Evolutionary conservation across 768 basidiomycete genomes (phyloP).

Genomic region (Rhizopogon sp.): DNA sequence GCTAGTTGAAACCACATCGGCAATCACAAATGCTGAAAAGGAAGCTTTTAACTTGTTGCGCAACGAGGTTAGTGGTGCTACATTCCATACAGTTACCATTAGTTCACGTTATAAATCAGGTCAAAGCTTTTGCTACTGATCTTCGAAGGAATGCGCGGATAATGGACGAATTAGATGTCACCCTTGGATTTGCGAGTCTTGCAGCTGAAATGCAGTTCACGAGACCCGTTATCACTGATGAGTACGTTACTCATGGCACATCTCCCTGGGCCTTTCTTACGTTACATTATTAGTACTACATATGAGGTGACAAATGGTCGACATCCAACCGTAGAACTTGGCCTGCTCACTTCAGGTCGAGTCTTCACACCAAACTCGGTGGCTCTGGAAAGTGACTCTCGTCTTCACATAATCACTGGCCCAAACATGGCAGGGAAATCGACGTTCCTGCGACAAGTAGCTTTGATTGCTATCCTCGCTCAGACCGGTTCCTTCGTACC

Average conservation of each 20-base stretch:
- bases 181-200: slow-evolving; percentile 73
- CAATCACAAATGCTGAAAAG: slow-evolving; percentile 57
- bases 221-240: slow-evolving; percentile 60
- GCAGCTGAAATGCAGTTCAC: slow-evolving; percentile 77
- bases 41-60: slow-evolving; percentile 69
- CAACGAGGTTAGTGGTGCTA: slow-evolving; percentile 43
- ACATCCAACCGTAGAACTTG: slow-evolving; percentile 91
- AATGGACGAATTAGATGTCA: slow-evolving; percentile 85
- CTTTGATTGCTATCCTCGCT: slow-evolving; percentile 84
- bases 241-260: slow-evolving; percentile 40
- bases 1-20: slow-evolving; percentile 52
- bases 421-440: slow-evolving; percentile 98
- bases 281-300: slow-evolving; percentile 32
- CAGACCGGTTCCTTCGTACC: slow-evolving; percentile 95
- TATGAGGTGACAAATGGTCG: slow-evolving; percentile 77
- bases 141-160: slow-evolving; percentile 74
- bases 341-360: slow-evolving; percentile 67
- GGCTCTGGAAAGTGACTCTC: slow-evolving; percentile 50
- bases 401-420: slow-evolving; percentile 83
- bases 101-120: slow-evolving; percentile 36
- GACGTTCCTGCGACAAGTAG: slow-evolving; percentile 87
- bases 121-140: slow-evolving; percentile 47
- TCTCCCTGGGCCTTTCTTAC: background rate
- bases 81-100: background rate
- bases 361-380: slow-evolving; percentile 85